Evolutionary conservation across 2,329 filamentous ascomycete species (phyloP).

Genomic region (Paramyrothecium sp.): DNA sequence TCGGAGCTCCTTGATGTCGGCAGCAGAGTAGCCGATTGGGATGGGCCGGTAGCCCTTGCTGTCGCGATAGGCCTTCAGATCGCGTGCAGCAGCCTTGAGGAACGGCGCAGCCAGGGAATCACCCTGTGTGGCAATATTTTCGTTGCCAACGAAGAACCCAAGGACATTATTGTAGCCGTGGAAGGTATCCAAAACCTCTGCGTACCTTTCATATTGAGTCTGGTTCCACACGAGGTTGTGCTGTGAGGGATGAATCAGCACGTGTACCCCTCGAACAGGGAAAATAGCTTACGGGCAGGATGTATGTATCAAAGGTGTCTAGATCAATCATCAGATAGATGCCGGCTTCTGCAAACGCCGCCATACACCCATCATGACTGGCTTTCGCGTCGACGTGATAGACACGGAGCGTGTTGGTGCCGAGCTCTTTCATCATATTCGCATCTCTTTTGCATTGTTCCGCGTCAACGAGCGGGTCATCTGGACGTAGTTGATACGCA

Average conservation of each 20-base stretch:
- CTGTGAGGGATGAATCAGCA: slow-evolving; percentile 28
- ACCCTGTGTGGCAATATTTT: slow-evolving; percentile 67
- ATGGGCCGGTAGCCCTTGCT: slow-evolving; percentile 75
- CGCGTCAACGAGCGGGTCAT: slow-evolving; percentile 74
- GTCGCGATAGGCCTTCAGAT: slow-evolving; percentile 80
- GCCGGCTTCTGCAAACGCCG: slow-evolving; percentile 71
- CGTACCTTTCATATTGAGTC: slow-evolving; percentile 67
- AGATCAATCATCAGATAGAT: slow-evolving; percentile 86
- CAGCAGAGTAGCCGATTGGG: slow-evolving; percentile 83
- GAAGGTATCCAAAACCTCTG: slow-evolving; percentile 74
- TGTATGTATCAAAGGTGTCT: slow-evolving; percentile 71
- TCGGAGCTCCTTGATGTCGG: slow-evolving; percentile 71
- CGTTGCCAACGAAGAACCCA: slow-evolving; percentile 86
- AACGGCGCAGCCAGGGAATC: slow-evolving; percentile 70
- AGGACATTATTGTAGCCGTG: slow-evolving; percentile 75
- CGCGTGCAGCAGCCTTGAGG: slow-evolving; percentile 77
- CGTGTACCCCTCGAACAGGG: not conserved
- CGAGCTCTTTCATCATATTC: slow-evolving; percentile 73
- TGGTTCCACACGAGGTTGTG: slow-evolving; percentile 67
- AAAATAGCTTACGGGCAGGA: slow-evolving; percentile 51
- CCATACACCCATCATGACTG: slow-evolving; percentile 80
- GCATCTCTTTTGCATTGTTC: slow-evolving; percentile 77
- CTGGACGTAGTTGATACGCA: slow-evolving; percentile 63
- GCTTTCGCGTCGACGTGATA: slow-evolving; percentile 77
- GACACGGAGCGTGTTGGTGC: slow-evolving; percentile 80